phyloP scores from a whole-genome alignment of 2,329 filamentous ascomycete genomes.

The Sporothrix schenckii region DNA sequence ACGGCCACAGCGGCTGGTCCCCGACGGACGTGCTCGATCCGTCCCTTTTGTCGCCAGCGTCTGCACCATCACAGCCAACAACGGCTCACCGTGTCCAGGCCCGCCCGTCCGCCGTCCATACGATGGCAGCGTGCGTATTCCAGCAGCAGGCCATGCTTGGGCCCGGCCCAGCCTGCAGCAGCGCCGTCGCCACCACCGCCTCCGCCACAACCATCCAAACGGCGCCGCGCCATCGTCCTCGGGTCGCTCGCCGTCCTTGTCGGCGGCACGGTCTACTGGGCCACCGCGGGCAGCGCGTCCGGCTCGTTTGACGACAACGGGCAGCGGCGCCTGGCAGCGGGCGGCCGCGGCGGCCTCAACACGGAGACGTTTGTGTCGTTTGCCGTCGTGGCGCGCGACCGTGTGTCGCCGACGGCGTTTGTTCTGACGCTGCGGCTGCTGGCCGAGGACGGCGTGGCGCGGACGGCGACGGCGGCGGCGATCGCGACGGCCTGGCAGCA shows the following conservation, averaged over 20 bases:
- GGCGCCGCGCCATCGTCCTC: not conserved
- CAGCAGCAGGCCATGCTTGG: not conserved
- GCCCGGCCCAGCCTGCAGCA: not conserved
- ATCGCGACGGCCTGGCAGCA: conserved; percentile 55
- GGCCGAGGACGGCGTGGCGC: conserved; percentile 30
- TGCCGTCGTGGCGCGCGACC: conserved; percentile 62
- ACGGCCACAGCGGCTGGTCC: no score
- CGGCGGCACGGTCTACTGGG: conserved; percentile 6
- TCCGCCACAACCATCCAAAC: not conserved
- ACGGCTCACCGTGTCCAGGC: not conserved
- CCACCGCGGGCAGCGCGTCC: not conserved
- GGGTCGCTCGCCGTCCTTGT: not conserved
- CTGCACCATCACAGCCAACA: not conserved
- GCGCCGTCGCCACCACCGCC: not conserved
- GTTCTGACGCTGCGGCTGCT: conserved; percentile 65
- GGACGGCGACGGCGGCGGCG: conserved; percentile 35
- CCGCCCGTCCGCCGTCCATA: not conserved
- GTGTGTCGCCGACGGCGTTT: conserved; percentile 68
- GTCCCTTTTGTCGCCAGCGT: not conserved
- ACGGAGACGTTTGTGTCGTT: conserved; percentile 66
- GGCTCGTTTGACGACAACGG: conserved; percentile 21
- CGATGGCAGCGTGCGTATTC: not conserved
- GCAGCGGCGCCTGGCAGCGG: conserved; percentile 7
- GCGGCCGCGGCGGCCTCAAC: conserved; percentile 52
- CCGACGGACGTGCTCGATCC: not conserved